Base-by-base conservation (phyloP, 352 stramenopile genomes). In the Halophytophthora batemanensis region DNA sequence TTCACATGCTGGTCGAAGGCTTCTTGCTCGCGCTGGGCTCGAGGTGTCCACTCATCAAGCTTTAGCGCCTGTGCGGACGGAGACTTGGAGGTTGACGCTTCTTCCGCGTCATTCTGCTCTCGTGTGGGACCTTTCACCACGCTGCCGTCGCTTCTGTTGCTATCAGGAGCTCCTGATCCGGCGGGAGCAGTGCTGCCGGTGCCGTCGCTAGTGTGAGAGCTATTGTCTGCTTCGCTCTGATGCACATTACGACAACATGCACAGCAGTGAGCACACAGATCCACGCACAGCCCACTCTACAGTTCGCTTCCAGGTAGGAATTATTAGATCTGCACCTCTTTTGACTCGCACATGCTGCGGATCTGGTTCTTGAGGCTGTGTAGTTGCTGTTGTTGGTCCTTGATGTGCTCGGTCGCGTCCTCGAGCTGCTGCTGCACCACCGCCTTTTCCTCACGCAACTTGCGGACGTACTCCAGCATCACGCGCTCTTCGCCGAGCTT, bases 381-480 rank as follows among this genome's bases (percentile, higher is more conserved):
- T n/a, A 93, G 69, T 57, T 91, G 80, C 36, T 81, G 62, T 45
- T 90, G 66, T 53, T 95, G 84, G 48, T 75, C 73, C 42, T 74
- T 71, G 35, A 92, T 93, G 61, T 87, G 65, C 37, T 93, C 77
- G 31, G 87, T 78, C 0, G 82, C 74, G 44, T 95, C 84, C 21
- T 90, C 78, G 19, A 95, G 53, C 45, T 87, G 70, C 21, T 71
- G 74, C 41, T 86, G 63, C 12, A 89, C 62, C 15, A 85, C 57
- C 0, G 57, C 59, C 48, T 92, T 93, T 31, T 95, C 84, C 43
- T 91, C 71, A 13, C 84, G 76, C 40, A 95, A 56, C 40, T 90
- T 91, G 15, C 84, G 84, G 14, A 95, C 76, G 60, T 92, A 95
- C 23, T 93, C 78, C 4, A 95, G 62, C 58, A 95, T 84, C 1